Conservation (phyloP, 208 protist species). For the Balamuthia mandrillaris region DNA sequence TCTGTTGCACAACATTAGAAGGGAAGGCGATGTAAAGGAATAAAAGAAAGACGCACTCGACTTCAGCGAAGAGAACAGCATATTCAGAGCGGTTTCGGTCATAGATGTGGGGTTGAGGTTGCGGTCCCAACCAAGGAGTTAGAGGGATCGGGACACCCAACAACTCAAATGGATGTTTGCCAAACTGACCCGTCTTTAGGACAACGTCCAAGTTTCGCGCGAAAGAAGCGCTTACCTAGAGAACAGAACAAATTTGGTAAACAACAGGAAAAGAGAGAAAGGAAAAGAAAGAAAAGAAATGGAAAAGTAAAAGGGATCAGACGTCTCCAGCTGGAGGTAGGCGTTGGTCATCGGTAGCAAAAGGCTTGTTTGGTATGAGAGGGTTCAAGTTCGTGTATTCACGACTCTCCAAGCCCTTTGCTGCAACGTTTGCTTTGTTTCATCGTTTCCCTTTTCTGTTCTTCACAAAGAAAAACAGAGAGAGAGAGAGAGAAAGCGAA, state of each 20-base stretch:
- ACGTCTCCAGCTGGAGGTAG: not conserved
- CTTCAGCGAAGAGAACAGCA: not conserved
- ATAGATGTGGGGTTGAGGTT: not conserved
- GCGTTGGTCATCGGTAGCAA: not conserved
- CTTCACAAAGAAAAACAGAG: not conserved
- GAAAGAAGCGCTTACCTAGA: not conserved
- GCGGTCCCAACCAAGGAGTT: not conserved
- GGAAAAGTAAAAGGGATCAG: too few species aligned
- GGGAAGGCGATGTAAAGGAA: not conserved
- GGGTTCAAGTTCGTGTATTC: not conserved
- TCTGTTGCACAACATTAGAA: not conserved
- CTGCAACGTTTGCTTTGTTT: not conserved
- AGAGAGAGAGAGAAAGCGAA: not conserved
- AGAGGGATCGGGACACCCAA: constrained; percentile 31
- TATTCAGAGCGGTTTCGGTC: constrained; percentile 2
- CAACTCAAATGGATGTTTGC: constrained; percentile 41
- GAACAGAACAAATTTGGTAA: not conserved
- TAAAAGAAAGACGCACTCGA: not conserved
- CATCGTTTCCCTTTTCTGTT: not conserved
- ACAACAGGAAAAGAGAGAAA: not conserved
- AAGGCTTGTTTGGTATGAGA: constrained; percentile 4
- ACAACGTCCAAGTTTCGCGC: constrained; percentile 10
- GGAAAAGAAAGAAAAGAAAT: not conserved
- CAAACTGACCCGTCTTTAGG: not conserved
- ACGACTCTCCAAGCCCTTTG: not conserved